Conservation (phyloP, 371 early-diverging fungal genomes). For the Rhizopus delemar region DNA sequence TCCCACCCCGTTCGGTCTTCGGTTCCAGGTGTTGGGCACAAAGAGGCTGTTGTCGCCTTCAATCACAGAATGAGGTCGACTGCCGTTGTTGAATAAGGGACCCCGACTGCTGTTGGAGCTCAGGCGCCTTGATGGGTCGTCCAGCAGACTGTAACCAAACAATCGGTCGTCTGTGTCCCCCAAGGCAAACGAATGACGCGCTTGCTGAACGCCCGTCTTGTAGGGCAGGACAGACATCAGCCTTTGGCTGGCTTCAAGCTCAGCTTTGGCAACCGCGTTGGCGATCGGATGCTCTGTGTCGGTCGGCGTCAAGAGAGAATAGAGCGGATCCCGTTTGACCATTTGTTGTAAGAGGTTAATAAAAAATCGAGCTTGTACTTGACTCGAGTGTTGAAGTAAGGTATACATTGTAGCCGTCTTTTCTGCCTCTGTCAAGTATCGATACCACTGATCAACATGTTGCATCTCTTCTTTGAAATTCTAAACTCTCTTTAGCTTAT, state of each 20-base stretch:
- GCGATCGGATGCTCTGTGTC: constrained; percentile 64
- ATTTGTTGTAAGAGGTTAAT: constrained; percentile 87
- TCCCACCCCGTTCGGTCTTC: constrained; percentile 15
- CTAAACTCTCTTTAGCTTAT: constrained; percentile 25
- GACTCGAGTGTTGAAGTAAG: constrained; percentile 84
- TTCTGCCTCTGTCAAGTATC: constrained; percentile 84
- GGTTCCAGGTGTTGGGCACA: constrained; percentile 18
- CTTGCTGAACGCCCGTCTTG: constrained; percentile 58
- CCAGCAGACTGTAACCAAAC: constrained; percentile 36
- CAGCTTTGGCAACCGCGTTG: constrained; percentile 63
- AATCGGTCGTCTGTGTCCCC: constrained; percentile 62
- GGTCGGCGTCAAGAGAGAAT: constrained; percentile 61
- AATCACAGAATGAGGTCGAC: constrained; percentile 39
- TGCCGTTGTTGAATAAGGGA: constrained; percentile 18
- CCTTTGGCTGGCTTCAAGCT: constrained; percentile 62
- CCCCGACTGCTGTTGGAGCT: constrained; percentile 24
- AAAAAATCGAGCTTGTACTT: constrained; percentile 88
- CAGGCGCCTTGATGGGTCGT: constrained; percentile 18
- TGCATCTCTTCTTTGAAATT: constrained; percentile 88
- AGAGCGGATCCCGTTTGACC: constrained; percentile 74
- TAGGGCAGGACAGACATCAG: constrained; percentile 56
- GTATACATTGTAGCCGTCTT: constrained; percentile 87
- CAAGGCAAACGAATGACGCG: constrained; percentile 77
- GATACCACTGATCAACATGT: constrained; percentile 93
- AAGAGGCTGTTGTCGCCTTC: constrained; percentile 27